Base-by-base conservation (phyloP, 2,329 filamentous ascomycete species). In the Hypoxylon sp. region DNA sequence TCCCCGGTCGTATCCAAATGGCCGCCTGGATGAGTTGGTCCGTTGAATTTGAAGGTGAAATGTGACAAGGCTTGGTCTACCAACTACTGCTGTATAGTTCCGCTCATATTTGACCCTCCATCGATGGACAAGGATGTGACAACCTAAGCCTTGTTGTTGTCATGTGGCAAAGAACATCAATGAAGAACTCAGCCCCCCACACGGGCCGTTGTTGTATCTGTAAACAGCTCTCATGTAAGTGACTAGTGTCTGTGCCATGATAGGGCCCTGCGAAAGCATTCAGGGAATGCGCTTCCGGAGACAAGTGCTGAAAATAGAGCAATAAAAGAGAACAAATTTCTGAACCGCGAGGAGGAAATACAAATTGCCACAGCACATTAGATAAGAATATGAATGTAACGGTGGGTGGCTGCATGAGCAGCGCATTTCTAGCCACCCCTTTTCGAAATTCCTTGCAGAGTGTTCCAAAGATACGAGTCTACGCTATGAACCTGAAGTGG, bases 341-440 rank as follows among this genome's bases (percentile, higher is more conserved):
- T 63, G 11, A 52, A 46, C 37, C 12, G 41, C 14, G 62, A 60
- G n/a, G 53, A 51, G 29, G 46, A 62, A 48, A 56, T 30, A 39
- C 12, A 53, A 16, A 32, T 45, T 52, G 51, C 41, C 63, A 59
- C 57, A 66, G 52, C 39, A 55, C 48, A 61, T 64, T 59, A 63
- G 63, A 67, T 65, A 60, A 69, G 34, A 64, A 61, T 60, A 61
- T 65, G 61, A 67, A 69, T 69, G 68, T 65, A 69, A 70, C 66
- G 63, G 61, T 66, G 69, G 69, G 67, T 65, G 45, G 65, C 55
- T 70, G 67, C 69, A 71, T 70, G 46, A 64, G 27, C 30, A 64
- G 46, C 56, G 59, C 63, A 68, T 65, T 59, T 70, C 63, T 60
- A 68, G 62, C 61, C 56, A 57, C 61, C 67, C 61, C 67, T 63